Conservation (phyloP, 2,329 filamentous ascomycete species). For the Monosporascus sp. region DNA sequence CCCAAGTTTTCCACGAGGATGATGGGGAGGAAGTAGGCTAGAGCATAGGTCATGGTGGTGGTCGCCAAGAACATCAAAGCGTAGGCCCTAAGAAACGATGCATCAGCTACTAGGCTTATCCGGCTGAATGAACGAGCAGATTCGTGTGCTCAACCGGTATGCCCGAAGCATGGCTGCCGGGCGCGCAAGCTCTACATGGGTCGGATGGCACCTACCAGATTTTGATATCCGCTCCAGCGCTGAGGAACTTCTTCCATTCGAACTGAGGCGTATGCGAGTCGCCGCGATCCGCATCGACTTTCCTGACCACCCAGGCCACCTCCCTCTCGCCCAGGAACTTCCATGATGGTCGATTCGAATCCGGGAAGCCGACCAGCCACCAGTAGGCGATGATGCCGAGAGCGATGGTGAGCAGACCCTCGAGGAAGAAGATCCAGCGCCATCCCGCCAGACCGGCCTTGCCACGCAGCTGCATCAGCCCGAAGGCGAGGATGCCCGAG, state of each 20-base stretch:
- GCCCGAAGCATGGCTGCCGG: not conserved
- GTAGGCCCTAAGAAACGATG: conserved; percentile 45
- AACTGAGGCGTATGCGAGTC: conserved; percentile 45
- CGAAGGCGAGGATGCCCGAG: conserved; percentile 64
- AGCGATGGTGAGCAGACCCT: conserved; percentile 49
- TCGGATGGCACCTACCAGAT: conserved; percentile 29
- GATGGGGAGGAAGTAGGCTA: conserved; percentile 75
- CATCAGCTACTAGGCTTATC: conserved; percentile 44
- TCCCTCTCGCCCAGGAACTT: conserved; percentile 37
- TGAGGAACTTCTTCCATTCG: conserved; percentile 30
- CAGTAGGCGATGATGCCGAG: conserved; percentile 35
- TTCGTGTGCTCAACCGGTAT: not conserved
- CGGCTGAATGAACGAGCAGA: not conserved
- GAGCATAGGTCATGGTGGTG: conserved; percentile 68
- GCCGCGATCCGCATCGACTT: conserved; percentile 39
- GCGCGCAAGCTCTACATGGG: no score
- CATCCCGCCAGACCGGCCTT: conserved; percentile 51
- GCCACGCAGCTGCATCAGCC: conserved; percentile 61
- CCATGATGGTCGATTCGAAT: conserved; percentile 32
- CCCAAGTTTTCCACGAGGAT: conserved; percentile 61
- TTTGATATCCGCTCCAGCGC: conserved; percentile 34
- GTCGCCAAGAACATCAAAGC: conserved; percentile 58
- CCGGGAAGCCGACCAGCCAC: conserved; percentile 46
- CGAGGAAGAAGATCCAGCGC: conserved; percentile 63
- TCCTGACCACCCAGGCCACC: conserved; percentile 29